These are phyloP conservation scores for Fusarium lateritium DNA, from an alignment of 2,329 filamentous ascomycete species.

Conservation along the genomic window DNA sequence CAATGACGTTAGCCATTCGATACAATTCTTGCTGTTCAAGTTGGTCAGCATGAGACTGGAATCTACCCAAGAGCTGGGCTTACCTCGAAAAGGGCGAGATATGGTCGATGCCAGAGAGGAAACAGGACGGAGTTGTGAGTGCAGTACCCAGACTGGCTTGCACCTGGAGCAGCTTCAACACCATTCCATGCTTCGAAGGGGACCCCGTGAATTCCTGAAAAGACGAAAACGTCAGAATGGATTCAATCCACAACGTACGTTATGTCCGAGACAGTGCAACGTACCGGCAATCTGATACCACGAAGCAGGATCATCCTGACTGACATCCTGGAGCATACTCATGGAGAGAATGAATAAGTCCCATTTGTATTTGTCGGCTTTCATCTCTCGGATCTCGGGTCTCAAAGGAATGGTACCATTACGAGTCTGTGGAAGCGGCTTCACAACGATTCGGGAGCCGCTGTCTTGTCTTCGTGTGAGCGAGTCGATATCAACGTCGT, in stretches of 20 bases:
- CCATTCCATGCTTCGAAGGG: conserved; percentile 72
- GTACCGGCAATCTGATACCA: conserved; percentile 85
- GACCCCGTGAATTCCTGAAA: conserved; percentile 82
- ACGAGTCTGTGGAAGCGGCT: conserved; percentile 56
- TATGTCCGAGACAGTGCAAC: conserved; percentile 44
- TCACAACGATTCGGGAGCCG: conserved; percentile 59
- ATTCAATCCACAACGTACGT: neutral
- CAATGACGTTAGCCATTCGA: conserved; percentile 59
- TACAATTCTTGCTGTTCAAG: conserved; percentile 56
- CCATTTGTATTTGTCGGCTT: conserved; percentile 75
- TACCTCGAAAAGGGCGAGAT: conserved; percentile 75
- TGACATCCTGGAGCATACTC: conserved; percentile 77
- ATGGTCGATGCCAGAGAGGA: conserved; percentile 87
- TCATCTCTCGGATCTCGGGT: conserved; percentile 77
- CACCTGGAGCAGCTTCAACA: conserved; percentile 65
- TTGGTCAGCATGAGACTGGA: conserved; percentile 31
- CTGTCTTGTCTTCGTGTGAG: conserved; percentile 59
- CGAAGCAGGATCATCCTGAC: conserved; percentile 75
- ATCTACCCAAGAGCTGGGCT: neutral
- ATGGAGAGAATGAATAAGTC: conserved; percentile 84
- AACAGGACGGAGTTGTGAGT: conserved; percentile 83
- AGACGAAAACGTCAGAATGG: conserved; percentile 21
- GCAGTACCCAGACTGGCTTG: conserved; percentile 78
- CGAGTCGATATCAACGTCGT: conserved; percentile 62
- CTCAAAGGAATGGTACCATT: conserved; percentile 64